These are phyloP conservation scores for Macadamia integrifolia DNA, from an alignment of 164 flowering plant genomes.

Conservation along the genomic window DNA sequence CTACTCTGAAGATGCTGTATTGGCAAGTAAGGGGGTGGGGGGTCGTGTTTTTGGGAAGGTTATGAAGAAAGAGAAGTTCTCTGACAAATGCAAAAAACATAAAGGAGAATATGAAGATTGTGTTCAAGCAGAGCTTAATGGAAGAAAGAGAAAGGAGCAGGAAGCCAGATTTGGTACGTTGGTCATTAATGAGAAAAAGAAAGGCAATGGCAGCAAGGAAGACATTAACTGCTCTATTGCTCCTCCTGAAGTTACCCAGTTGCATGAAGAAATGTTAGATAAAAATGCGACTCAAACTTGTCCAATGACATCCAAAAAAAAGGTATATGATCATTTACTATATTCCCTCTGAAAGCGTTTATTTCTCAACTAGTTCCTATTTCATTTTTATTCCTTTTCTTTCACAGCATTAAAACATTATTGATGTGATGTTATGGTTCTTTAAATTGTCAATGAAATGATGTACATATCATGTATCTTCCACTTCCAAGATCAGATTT, in stretches of 20 bases:
- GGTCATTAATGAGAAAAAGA: slow-evolving; percentile 2
- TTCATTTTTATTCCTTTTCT: not conserved
- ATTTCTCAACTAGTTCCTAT: not conserved
- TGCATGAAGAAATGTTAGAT: slow-evolving; percentile 9
- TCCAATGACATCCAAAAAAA: slow-evolving; percentile 14
- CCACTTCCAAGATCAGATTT: too few species aligned
- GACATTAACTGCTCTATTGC: not conserved
- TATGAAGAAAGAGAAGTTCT: slow-evolving; percentile 2
- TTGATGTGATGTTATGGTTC: not conserved
- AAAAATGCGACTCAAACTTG: slow-evolving; percentile 9
- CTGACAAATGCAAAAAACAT: slow-evolving; percentile 5
- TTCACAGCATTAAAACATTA: not conserved
- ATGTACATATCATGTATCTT: too few species aligned
- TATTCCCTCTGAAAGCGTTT: not conserved
- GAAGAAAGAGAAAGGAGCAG: not conserved
- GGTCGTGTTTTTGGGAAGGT: slow-evolving; percentile 13
- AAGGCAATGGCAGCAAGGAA: slow-evolving; percentile 6
- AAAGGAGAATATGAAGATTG: slow-evolving; percentile 8
- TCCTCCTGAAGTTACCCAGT: not conserved
- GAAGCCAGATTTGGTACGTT: not conserved
- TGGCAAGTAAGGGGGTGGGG: slow-evolving; percentile 11
- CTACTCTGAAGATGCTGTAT: slow-evolving; percentile 10
- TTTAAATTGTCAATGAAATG: too few species aligned
- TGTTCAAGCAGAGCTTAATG: slow-evolving; percentile 6
- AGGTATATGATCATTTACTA: slow-evolving; percentile 17